phyloP scores from a whole-genome alignment of 345 rosid genomes.

The Eucalyptus cloeziana region DNA sequence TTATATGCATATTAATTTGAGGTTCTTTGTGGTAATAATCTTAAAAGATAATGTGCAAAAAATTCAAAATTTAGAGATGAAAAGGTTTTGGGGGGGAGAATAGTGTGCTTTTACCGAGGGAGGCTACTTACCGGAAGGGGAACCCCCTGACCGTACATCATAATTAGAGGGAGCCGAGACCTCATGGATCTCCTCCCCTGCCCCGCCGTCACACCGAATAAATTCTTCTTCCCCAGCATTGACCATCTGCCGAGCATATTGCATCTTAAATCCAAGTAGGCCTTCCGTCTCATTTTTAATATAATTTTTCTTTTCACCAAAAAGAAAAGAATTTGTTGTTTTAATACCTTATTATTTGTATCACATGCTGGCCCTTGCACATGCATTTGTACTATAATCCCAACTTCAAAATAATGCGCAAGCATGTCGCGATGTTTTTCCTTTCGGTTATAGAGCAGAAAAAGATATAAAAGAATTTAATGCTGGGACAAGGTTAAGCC shows the following conservation, averaged over 20 bases:
- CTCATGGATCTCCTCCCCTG: background rate
- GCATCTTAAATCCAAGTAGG: background rate
- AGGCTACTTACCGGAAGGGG: background rate
- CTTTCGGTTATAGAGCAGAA: background rate
- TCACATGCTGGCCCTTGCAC: background rate
- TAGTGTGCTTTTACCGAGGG: background rate
- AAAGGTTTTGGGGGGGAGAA: background rate
- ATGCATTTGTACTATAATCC: background rate
- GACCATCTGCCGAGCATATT: background rate
- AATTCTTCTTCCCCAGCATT: background rate
- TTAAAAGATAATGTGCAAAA: fast-evolving
- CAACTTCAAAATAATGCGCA: background rate
- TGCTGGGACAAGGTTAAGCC: background rate
- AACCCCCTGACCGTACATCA: background rate
- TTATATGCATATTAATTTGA: fast-evolving
- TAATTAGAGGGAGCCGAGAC: background rate
- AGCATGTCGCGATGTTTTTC: background rate
- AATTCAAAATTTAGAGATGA: background rate
- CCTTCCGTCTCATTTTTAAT: background rate
- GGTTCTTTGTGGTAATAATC: fast-evolving
- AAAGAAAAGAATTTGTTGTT: background rate
- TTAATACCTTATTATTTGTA: background rate
- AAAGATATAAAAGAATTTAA: background rate
- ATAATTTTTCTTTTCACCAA: background rate
- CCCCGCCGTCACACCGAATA: background rate